Evolutionary conservation across 306 rosid species (phyloP), one percentile per base, ranked within the genome.

Genomic region (Hippophae rhamnoides): DNA sequence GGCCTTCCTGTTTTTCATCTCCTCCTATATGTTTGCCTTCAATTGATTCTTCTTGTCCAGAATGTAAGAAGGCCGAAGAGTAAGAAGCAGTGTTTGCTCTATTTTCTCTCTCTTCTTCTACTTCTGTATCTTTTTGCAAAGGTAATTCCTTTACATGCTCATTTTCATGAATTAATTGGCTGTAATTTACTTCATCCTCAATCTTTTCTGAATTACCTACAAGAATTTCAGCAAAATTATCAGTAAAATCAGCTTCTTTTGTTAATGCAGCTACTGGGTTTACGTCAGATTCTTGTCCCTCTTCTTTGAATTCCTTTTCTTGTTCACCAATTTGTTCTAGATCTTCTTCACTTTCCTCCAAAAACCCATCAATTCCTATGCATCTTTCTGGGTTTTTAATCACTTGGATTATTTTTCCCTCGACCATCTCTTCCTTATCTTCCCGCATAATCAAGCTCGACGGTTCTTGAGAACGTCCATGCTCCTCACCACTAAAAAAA

Each of bases 121-220:
- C 52, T 46, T 76, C 60, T 44, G 66, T 43, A 9, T 56, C 41
- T 25, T 57, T 26, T 59, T 12, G 12, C 10, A 13, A 48, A 12
- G 25, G 8, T 11, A 11, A 4, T 26, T 43, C 50, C 11, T 41
- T 46, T 47, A 54, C 43, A 5, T 43, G 18, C 13, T 51, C 55
- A 55, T 10, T 4, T 8, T 70, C 78, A 10, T 57, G 62, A 43
- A 52, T 47, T 47, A 56, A 6, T 7, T 27, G 10, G 9, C 10
- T 31, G 38, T 31, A 42, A 31, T 6, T 55, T 43, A 69, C 77
- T 69, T 64, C 80, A 7, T 55, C 68, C 61, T 74, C 70, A 6
- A 13, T 66, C 12, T 47, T 58, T 18, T 79, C 79, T 3, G 79
- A 81, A 3, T 59, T 76, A 79, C 71, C 86, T 69, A 58, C 62